phyloP scores from a whole-genome alignment of 202 grass and related monocot genomes.

The Thinopyrum obtusiflorum region DNA sequence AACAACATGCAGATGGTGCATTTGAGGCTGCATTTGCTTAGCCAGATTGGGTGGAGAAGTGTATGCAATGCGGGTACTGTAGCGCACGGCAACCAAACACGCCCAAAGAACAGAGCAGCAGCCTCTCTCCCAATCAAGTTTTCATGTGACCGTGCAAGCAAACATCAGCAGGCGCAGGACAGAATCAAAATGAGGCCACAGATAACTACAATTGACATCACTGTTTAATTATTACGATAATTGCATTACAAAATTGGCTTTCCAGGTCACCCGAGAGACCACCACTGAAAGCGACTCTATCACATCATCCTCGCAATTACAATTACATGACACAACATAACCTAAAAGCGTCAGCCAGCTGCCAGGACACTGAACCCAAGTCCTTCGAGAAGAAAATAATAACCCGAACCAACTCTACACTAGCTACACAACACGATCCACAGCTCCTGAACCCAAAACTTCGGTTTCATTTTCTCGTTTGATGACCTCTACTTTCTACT shows the following conservation, averaged over 20 bases:
- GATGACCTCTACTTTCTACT: not conserved
- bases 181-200: not conserved
- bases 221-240: constrained; percentile 40
- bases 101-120: too few species aligned
- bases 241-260: constrained; percentile 46
- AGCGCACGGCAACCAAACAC: too few species aligned
- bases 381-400: not conserved
- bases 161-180: not conserved
- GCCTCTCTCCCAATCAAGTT: too few species aligned
- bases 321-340: not conserved
- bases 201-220: constrained; percentile 12
- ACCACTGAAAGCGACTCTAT: constrained; percentile 28
- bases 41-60: too few species aligned
- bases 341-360: constrained; percentile 8
- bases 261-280: constrained; percentile 37
- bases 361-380: constrained; percentile 23
- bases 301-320: constrained; percentile 24
- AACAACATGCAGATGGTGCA: too few species aligned
- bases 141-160: not conserved
- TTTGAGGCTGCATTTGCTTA: too few species aligned
- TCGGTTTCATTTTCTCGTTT: not conserved
- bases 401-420: constrained; percentile 35
- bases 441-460: constrained; percentile 16
- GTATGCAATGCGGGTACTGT: too few species aligned
- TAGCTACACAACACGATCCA: constrained; percentile 18